phyloP scores from a whole-genome alignment of 306 rosid genomes.

The Vigna trinervia region DNA sequence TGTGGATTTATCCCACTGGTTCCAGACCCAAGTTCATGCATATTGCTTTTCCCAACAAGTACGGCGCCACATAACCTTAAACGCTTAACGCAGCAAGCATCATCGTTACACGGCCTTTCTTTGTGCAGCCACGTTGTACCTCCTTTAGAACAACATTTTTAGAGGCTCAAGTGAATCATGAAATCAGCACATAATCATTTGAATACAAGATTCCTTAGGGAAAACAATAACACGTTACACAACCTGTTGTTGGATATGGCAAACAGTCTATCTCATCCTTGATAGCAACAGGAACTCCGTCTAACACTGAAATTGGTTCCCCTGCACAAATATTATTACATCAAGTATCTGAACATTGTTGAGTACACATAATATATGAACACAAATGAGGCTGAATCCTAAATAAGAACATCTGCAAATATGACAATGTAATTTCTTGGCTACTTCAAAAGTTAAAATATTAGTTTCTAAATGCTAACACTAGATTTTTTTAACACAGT shows the following conservation, averaged over 20 bases:
- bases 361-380: neutral
- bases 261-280: slow-evolving; percentile 95
- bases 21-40: slow-evolving; percentile 99
- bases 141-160: slow-evolving; percentile 55
- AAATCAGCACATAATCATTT: slow-evolving; percentile 21
- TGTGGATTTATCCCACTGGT: slow-evolving; percentile 96
- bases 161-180: slow-evolving; percentile 10
- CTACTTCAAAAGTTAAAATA: neutral
- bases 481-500: neutral
- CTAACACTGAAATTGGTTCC: slow-evolving; percentile 72
- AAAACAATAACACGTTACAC: slow-evolving; percentile 28
- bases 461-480: neutral
- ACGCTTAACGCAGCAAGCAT: slow-evolving; percentile 83
- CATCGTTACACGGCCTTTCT: slow-evolving; percentile 69
- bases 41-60: slow-evolving; percentile 91
- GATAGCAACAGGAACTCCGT: slow-evolving; percentile 84
- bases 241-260: slow-evolving; percentile 97
- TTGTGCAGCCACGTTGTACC: slow-evolving; percentile 95
- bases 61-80: slow-evolving; percentile 80
- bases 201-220: slow-evolving; percentile 6
- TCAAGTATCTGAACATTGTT: slow-evolving; percentile 23
- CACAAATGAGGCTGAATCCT: neutral
- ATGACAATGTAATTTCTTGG: neutral
- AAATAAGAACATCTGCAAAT: neutral
- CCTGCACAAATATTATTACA: slow-evolving; percentile 54